phyloP scores from a whole-genome alignment of 1,284 basidiomycete genomes.

The Hymenochaete sp. region DNA sequence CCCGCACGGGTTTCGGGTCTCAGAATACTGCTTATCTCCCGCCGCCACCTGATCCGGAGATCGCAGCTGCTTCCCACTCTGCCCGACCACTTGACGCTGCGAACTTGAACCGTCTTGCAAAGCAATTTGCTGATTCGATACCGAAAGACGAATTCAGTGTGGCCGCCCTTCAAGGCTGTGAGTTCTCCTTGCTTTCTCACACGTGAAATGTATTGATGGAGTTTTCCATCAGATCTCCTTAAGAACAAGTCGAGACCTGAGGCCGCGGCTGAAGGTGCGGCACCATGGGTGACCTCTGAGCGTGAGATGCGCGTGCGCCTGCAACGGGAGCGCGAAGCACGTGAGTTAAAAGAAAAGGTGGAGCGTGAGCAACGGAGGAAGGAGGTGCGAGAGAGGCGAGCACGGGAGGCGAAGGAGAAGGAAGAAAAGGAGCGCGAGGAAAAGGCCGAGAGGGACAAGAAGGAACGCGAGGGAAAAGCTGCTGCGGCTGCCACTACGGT shows the following conservation, averaged over 20 bases:
- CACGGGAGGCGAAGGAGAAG: conserved; percentile 33
- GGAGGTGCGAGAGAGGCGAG: conserved; percentile 45
- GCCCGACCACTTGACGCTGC: conserved; percentile 54
- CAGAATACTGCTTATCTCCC: conserved; percentile 56
- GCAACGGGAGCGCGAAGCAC: conserved; percentile 58
- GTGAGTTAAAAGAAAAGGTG: conserved; percentile 52
- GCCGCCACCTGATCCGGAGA: conserved; percentile 53
- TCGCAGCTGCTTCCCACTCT: conserved; percentile 46
- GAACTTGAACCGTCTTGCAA: conserved; percentile 56
- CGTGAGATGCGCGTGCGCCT: conserved; percentile 62
- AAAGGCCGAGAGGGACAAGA: conserved; percentile 32
- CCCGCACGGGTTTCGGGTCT: conserved; percentile 38
- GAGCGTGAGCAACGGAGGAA: conserved; percentile 27
- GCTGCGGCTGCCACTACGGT: no score
- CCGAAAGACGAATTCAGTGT: conserved; percentile 77
- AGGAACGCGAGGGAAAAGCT: neutral
- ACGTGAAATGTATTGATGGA: neutral
- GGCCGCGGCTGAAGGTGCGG: conserved; percentile 53
- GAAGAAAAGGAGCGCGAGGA: conserved; percentile 43
- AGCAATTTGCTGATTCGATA: conserved; percentile 64
- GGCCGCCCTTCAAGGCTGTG: conserved; percentile 79
- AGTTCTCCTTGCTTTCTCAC: conserved; percentile 28
- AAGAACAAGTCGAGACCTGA: conserved; percentile 75
- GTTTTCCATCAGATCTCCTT: conserved; percentile 47
- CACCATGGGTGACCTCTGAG: conserved; percentile 63